Conservation (phyloP, 805 yeast genomes). For the Metschnikowia henanensis region DNA sequence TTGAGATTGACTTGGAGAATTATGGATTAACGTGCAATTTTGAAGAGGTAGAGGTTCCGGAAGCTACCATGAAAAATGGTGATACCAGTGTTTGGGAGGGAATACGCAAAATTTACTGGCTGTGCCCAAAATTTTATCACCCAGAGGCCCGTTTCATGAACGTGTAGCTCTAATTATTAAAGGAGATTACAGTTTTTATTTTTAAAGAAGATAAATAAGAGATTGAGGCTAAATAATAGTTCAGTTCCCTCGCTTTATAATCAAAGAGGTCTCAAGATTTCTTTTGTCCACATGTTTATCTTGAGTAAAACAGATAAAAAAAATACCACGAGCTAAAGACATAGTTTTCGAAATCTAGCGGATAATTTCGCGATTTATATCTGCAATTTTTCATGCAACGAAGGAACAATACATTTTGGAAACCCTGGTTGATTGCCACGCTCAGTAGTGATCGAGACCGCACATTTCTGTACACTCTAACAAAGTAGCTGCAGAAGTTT, state of each 20-base stretch:
- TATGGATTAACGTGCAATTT: conserved; percentile 75
- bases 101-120: conserved; percentile 65
- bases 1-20: conserved; percentile 72
- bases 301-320: too few relatives aligned
- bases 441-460: background rate
- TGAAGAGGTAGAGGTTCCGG: conserved; percentile 48
- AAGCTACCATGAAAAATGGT: conserved; percentile 24
- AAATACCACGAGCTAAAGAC: too few relatives aligned
- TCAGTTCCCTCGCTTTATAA: too few relatives aligned
- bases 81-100: conserved; percentile 56
- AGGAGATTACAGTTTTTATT: too few relatives aligned
- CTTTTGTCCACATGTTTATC: too few relatives aligned
- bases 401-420: background rate
- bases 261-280: too few relatives aligned
- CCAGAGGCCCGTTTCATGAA: conserved; percentile 56
- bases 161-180: too few relatives aligned
- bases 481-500: background rate
- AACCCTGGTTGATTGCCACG: background rate
- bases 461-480: background rate
- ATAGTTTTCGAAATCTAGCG: too few relatives aligned
- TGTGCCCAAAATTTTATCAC: conserved; percentile 65
- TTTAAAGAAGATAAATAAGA: too few relatives aligned
- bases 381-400: too few relatives aligned
- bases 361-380: too few relatives aligned
- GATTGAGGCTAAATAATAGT: too few relatives aligned